Conservation (phyloP, 2,329 filamentous ascomycete genomes). For the Tolypocladium endophyticum region DNA sequence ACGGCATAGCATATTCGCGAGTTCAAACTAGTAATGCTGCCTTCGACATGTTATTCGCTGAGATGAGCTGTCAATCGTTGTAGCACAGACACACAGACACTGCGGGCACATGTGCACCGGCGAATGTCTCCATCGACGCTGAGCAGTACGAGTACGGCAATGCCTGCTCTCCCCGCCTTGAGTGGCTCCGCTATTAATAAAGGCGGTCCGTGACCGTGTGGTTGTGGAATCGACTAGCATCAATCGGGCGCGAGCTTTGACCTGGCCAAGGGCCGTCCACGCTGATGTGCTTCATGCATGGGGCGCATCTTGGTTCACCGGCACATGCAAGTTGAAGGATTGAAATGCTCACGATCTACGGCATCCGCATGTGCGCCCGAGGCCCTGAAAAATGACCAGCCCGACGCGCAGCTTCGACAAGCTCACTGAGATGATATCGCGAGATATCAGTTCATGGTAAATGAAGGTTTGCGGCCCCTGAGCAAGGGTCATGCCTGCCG, state of each 20-base stretch:
- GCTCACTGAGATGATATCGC: not conserved
- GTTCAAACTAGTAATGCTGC: not conserved
- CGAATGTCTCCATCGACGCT: not conserved
- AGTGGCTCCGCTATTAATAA: not conserved
- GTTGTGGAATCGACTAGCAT: not conserved
- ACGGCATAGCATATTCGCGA: not conserved
- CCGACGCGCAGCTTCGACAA: not conserved
- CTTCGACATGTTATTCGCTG: not conserved
- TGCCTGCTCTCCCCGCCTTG: not conserved
- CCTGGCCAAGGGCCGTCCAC: not conserved
- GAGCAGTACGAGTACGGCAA: too few species aligned
- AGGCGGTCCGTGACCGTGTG: not conserved
- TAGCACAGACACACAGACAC: not conserved
- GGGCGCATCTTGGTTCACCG: not conserved
- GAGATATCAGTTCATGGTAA: not conserved
- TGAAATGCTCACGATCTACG: not conserved
- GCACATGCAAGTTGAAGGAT: not conserved
- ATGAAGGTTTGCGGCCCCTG: slow-evolving; percentile 3
- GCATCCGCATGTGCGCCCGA: not conserved
- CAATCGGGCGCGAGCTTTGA: not conserved
- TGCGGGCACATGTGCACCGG: not conserved
- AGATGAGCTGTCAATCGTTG: not conserved
- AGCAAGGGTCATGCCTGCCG: slow-evolving; percentile 2
- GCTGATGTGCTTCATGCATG: not conserved
- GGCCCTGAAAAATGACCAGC: not conserved